Evolutionary conservation across 2,329 filamentous ascomycete species (phyloP).

Genomic region (Calonectria pseudoreteaudii): DNA sequence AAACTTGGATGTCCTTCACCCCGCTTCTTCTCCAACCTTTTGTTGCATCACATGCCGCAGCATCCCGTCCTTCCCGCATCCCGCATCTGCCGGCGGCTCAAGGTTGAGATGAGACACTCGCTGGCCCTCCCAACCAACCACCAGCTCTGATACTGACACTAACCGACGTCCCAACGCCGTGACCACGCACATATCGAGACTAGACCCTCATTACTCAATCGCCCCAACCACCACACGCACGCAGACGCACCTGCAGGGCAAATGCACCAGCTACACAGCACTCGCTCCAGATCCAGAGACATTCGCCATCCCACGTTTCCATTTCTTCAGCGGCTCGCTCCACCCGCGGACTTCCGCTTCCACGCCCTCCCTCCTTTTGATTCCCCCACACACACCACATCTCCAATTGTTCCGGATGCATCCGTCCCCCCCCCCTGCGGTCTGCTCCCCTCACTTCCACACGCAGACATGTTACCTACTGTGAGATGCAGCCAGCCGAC

Average conservation of each 20-base stretch:
- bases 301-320: constrained; percentile 16
- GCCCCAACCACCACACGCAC: constrained; percentile 11
- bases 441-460: constrained; percentile 28
- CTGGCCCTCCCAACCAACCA: constrained; percentile 3
- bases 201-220: constrained; percentile 12
- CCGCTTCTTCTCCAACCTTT: neutral
- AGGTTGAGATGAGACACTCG: constrained; percentile 6
- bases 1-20: neutral
- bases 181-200: neutral
- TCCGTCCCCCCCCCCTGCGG: constrained; percentile 20
- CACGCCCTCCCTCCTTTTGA: neutral
- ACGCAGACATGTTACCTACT: neutral
- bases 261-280: neutral
- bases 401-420: constrained; percentile 30
- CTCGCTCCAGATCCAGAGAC: neutral
- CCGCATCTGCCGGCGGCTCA: constrained; percentile 9
- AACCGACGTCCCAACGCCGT: constrained; percentile 8
- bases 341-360: constrained; percentile 24
- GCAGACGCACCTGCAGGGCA: constrained; percentile 1
- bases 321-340: neutral
- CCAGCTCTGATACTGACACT: neutral
- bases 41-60: constrained; percentile 2
- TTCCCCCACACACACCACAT: constrained; percentile 43
- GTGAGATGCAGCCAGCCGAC: neutral
- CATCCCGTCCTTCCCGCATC: constrained; percentile 15